phyloP scores from a whole-genome alignment of 2,329 filamentous ascomycete species.

The Zalaria sp. region DNA sequence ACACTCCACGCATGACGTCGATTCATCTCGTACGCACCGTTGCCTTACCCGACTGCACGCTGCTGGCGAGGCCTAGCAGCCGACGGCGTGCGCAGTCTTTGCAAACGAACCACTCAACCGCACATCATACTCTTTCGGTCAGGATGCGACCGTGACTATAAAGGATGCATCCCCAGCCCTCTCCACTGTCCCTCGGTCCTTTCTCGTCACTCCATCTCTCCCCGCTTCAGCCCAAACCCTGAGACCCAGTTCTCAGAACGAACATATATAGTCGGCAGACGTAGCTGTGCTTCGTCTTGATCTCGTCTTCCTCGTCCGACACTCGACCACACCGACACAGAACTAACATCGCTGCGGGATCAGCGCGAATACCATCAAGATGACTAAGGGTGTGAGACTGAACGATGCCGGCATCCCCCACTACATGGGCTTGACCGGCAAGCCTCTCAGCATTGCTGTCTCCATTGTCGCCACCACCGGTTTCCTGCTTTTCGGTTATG shows the following conservation, averaged over 20 bases:
- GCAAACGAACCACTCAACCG: background rate
- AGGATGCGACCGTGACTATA: background rate
- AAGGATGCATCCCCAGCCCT: background rate
- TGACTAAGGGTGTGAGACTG: background rate
- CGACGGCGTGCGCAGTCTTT: background rate
- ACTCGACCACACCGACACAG: background rate
- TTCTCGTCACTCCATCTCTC: background rate
- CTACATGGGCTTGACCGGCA: slow-evolving; percentile 46
- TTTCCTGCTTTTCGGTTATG: slow-evolving; percentile 34
- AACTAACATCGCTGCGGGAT: background rate
- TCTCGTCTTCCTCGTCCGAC: background rate
- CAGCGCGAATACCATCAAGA: background rate
- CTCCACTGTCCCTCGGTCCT: background rate
- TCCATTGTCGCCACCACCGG: slow-evolving; percentile 50
- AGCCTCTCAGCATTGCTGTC: slow-evolving; percentile 40
- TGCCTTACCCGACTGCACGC: background rate
- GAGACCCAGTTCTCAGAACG: background rate
- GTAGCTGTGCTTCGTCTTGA: background rate
- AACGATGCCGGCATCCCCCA: slow-evolving; percentile 21
- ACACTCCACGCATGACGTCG: background rate
- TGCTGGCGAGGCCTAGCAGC: background rate
- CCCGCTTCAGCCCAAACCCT: background rate
- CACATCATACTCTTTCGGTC: background rate
- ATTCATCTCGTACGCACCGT: background rate
- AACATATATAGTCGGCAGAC: background rate